Evolutionary conservation across 2,329 filamentous ascomycete genomes (phyloP).

Genomic region (Huntiella abstrusa): DNA sequence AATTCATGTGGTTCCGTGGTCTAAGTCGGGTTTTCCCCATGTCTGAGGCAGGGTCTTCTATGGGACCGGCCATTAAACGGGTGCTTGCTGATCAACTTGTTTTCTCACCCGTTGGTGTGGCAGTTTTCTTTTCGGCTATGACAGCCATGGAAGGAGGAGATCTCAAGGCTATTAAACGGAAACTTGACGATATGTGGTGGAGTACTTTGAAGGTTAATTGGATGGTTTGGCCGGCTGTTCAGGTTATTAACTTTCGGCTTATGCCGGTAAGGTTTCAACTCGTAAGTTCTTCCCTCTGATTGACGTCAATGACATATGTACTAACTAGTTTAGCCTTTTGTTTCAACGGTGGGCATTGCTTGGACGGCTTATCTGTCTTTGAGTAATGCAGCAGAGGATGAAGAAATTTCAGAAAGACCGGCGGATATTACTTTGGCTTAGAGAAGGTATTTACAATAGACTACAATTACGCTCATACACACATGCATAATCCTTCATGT

Average conservation of each 20-base stretch:
- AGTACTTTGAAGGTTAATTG: constrained; percentile 93
- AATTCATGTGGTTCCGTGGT: constrained; percentile 92
- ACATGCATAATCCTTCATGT: too few relatives aligned
- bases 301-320: not conserved
- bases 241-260: constrained; percentile 88
- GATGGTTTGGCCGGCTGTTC: constrained; percentile 84
- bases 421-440: not conserved
- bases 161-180: constrained; percentile 55
- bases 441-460: too few relatives aligned
- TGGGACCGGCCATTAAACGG: constrained; percentile 66
- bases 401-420: constrained; percentile 12
- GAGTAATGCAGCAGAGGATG: constrained; percentile 68
- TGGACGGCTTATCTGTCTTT: constrained; percentile 96
- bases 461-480: too few relatives aligned
- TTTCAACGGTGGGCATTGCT: constrained; percentile 85
- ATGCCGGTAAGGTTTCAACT: constrained; percentile 95
- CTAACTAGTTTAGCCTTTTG: constrained; percentile 53
- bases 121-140: constrained; percentile 88
- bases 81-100: constrained; percentile 84
- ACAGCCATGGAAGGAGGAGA: constrained; percentile 87
- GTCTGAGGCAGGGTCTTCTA: constrained; percentile 48
- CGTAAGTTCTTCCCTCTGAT: constrained; percentile 35
- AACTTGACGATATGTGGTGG: constrained; percentile 85
- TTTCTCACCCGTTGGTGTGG: constrained; percentile 72
- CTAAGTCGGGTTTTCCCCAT: constrained; percentile 69